phyloP scores from a whole-genome alignment of 2,329 filamentous ascomycete genomes.

The Aspergillus sp. region DNA sequence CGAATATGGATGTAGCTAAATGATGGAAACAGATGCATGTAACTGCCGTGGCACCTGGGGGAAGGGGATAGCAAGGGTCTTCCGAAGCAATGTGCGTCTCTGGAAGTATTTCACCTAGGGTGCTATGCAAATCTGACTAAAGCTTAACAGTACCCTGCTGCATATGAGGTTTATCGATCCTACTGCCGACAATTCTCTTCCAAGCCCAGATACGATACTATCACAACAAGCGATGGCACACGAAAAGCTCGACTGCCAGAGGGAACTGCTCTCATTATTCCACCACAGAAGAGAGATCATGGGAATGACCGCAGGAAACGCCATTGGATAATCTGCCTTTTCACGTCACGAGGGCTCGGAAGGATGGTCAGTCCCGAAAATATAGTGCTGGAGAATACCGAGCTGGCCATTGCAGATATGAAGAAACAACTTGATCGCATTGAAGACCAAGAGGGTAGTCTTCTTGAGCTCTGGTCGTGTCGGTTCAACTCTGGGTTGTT shows the following conservation, averaged over 20 bases:
- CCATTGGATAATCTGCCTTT: slow-evolving; percentile 62
- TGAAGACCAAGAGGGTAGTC: slow-evolving; percentile 12
- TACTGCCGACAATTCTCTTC: slow-evolving; percentile 47
- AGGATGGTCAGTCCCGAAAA: slow-evolving; percentile 38
- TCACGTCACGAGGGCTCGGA: slow-evolving; percentile 57
- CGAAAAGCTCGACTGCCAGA: slow-evolving; percentile 31
- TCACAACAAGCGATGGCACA: slow-evolving; percentile 6
- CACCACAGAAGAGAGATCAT: slow-evolving; percentile 47
- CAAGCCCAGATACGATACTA: slow-evolving; percentile 14
- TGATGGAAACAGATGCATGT: slow-evolving; percentile 52
- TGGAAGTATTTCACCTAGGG: neutral
- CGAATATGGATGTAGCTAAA: neutral
- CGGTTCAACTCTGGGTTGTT: slow-evolving; percentile 63
- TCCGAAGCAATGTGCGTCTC: slow-evolving; percentile 42
- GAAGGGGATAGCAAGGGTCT: slow-evolving; percentile 58
- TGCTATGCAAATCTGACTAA: neutral
- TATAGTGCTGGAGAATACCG: slow-evolving; percentile 54
- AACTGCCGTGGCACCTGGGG: slow-evolving; percentile 62
- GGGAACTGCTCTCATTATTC: slow-evolving; percentile 57
- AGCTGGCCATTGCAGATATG: slow-evolving; percentile 52
- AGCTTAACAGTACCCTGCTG: slow-evolving; percentile 51
- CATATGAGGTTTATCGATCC: slow-evolving; percentile 50
- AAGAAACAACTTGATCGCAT: slow-evolving; percentile 44
- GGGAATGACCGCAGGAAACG: slow-evolving; percentile 21
- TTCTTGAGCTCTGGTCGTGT: slow-evolving; percentile 50